A percentile compares a stretch with the other conserved stretches of the same genome.
Conservation (phyloP, 768 basidiomycete genomes). For the Calvatia gigantea region DNA sequence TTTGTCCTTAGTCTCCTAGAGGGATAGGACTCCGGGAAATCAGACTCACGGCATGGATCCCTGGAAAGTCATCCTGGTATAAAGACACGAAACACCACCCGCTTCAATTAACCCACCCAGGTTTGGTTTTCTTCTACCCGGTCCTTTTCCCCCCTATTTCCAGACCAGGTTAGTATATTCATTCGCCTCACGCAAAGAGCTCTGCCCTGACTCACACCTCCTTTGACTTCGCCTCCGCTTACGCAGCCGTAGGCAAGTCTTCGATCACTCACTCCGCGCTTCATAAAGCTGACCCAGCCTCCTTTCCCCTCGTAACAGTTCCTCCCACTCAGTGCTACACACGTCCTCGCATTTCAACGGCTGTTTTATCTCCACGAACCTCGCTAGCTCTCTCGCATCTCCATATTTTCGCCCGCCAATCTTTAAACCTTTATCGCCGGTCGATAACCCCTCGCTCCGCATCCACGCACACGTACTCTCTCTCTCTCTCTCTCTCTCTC, state of each 20-base stretch:
- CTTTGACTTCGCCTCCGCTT: slow-evolving; percentile 14
- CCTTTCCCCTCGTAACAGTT: slow-evolving; percentile 13
- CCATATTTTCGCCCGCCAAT: slow-evolving; percentile 21
- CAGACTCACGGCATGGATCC: slow-evolving; percentile 1
- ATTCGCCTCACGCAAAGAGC: slow-evolving; percentile 10
- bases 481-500: too few relatives aligned
- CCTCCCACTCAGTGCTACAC: slow-evolving; percentile 8
- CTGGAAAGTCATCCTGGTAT: neutral
- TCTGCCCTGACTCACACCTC: slow-evolving; percentile 11
- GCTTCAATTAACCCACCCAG: slow-evolving; percentile 16
- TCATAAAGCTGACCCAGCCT: slow-evolving; percentile 12
- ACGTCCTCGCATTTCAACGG: slow-evolving; percentile 3
- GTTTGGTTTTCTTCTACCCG: slow-evolving; percentile 23
- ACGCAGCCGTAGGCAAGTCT: slow-evolving; percentile 13
- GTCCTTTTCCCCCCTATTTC: slow-evolving; percentile 16
- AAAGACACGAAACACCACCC: slow-evolving; percentile 2
- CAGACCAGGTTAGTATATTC: slow-evolving; percentile 19
- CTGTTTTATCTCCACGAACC: slow-evolving; percentile 20
- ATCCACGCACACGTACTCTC: too few relatives aligned
- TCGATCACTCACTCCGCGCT: slow-evolving; percentile 13
- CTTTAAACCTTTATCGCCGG: slow-evolving; percentile 49
- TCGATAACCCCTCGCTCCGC: slow-evolving; percentile 44
- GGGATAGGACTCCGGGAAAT: neutral
- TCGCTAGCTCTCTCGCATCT: slow-evolving; percentile 30
- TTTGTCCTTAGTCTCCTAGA: neutral